These are phyloP conservation scores for Parastagonospora avenae DNA, from an alignment of 2,329 filamentous ascomycete genomes.

Conservation along the genomic window DNA sequence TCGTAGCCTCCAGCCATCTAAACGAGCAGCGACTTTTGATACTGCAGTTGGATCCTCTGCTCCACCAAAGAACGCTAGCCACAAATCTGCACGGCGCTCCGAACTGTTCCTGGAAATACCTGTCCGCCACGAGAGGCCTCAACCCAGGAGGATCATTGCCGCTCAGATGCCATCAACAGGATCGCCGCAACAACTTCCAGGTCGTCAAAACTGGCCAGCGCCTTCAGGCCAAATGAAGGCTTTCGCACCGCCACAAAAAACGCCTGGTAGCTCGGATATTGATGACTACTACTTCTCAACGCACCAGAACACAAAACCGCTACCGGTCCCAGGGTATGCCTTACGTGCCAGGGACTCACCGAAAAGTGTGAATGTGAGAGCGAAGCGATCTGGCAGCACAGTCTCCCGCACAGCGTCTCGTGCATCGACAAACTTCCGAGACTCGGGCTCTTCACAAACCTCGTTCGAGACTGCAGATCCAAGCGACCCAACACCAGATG, in stretches of 20 bases:
- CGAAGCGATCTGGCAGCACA: conserved; percentile 36
- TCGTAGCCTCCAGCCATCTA: conserved; percentile 38
- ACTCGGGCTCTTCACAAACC: conserved; percentile 47
- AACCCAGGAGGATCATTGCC: conserved; percentile 18
- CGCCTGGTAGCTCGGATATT: conserved; percentile 38
- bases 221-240: conserved; percentile 19
- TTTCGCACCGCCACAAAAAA: conserved; percentile 20
- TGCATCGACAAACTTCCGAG: conserved; percentile 37
- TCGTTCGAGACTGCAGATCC: conserved; percentile 54
- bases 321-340: conserved; percentile 16
- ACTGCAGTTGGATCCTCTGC: background rate
- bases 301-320: conserved; percentile 15
- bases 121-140: conserved; percentile 33
- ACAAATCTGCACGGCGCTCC: conserved; percentile 19
- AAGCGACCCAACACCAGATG: conserved; percentile 54
- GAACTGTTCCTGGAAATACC: conserved; percentile 42
- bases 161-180: conserved; percentile 11
- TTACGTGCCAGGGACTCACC: conserved; percentile 22
- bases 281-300: conserved; percentile 46
- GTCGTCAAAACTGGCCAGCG: conserved; percentile 12
- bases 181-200: conserved; percentile 12
- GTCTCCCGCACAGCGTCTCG: conserved; percentile 33
- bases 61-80: background rate
- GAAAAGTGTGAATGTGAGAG: conserved; percentile 22
- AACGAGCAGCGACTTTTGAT: conserved; percentile 17